Evolutionary conservation across 345 rosid genomes (phyloP).

Genomic region (Camelina hispida): DNA sequence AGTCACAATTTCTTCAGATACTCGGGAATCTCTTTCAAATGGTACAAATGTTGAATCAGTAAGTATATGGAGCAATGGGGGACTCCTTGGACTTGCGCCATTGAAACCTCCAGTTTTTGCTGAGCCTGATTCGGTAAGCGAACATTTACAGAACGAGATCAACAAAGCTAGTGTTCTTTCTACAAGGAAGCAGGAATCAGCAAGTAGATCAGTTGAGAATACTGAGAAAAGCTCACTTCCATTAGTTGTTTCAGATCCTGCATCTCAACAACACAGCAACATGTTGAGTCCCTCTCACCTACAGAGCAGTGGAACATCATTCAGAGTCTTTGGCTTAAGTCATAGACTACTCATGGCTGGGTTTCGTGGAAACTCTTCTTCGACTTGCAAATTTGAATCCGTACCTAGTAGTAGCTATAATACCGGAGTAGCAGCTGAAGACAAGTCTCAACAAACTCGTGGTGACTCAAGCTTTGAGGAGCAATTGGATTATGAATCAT

Average conservation of each 20-base stretch:
- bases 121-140: conserved; percentile 47
- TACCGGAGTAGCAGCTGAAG: conserved; percentile 43
- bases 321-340: conserved; percentile 65
- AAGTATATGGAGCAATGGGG: conserved; percentile 90
- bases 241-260: conserved; percentile 44
- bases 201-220: conserved; percentile 43
- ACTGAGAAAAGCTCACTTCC: conserved; percentile 41
- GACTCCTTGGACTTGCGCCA: conserved; percentile 88
- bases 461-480: conserved; percentile 45
- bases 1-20: conserved; percentile 32
- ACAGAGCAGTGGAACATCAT: conserved; percentile 47
- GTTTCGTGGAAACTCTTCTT: conserved; percentile 62
- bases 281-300: conserved; percentile 23
- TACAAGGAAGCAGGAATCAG: conserved; percentile 46
- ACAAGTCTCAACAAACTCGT: conserved; percentile 36
- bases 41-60: conserved; percentile 51
- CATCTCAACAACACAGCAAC: conserved; percentile 42
- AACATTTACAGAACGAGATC: conserved; percentile 40
- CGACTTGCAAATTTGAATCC: conserved; percentile 52
- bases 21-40: conserved; percentile 52
- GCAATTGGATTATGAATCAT: conserved; percentile 30
- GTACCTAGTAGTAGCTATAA: conserved; percentile 45
- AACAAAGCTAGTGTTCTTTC: conserved; percentile 38
- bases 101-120: conserved; percentile 91
- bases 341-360: conserved; percentile 72